Conservation (phyloP, 2,329 filamentous ascomycete genomes). For the Lachnellula hyalina region DNA sequence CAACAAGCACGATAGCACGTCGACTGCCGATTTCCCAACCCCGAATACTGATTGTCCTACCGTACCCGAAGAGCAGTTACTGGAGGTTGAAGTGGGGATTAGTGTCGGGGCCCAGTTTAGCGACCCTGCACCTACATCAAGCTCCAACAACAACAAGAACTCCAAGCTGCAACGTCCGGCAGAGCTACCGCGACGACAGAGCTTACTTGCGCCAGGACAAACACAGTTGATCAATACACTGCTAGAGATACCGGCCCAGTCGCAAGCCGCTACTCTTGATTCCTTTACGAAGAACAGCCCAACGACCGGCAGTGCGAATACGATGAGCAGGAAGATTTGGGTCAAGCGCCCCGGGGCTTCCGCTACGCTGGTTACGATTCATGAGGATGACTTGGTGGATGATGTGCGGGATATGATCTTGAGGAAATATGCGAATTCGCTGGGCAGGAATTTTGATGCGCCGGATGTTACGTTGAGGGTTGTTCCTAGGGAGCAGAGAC, state of each 20-base stretch:
- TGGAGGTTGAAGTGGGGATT: slow-evolving; percentile 3
- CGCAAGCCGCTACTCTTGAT: slow-evolving; percentile 30
- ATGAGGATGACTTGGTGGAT: slow-evolving; percentile 87
- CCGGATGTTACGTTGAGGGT: slow-evolving; percentile 84
- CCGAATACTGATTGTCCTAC: slow-evolving; percentile 27
- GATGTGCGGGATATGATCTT: slow-evolving; percentile 90
- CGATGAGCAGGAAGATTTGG: slow-evolving; percentile 82
- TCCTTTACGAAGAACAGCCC: slow-evolving; percentile 30
- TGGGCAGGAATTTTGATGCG: slow-evolving; percentile 83
- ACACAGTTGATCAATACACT: slow-evolving; percentile 47
- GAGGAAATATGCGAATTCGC: slow-evolving; percentile 87
- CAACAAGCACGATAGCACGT: slow-evolving; percentile 25
- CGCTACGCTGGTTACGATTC: slow-evolving; percentile 78
- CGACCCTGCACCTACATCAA: not conserved
- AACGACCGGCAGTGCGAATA: slow-evolving; percentile 33
- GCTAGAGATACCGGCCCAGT: slow-evolving; percentile 38
- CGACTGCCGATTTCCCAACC: slow-evolving; percentile 27
- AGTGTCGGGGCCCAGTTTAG: not conserved
- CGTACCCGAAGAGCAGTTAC: slow-evolving; percentile 19
- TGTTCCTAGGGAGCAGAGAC: slow-evolving; percentile 58
- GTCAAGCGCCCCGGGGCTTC: slow-evolving; percentile 83
- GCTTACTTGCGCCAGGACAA: slow-evolving; percentile 41
- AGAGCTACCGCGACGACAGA: slow-evolving; percentile 34
- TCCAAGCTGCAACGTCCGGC: slow-evolving; percentile 15
- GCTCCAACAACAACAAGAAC: slow-evolving; percentile 3